Evolutionary conservation across 148 eudicot genomes (phyloP), one percentile per base, ranked within the genome.

Genomic region (Rhododendron molle): DNA sequence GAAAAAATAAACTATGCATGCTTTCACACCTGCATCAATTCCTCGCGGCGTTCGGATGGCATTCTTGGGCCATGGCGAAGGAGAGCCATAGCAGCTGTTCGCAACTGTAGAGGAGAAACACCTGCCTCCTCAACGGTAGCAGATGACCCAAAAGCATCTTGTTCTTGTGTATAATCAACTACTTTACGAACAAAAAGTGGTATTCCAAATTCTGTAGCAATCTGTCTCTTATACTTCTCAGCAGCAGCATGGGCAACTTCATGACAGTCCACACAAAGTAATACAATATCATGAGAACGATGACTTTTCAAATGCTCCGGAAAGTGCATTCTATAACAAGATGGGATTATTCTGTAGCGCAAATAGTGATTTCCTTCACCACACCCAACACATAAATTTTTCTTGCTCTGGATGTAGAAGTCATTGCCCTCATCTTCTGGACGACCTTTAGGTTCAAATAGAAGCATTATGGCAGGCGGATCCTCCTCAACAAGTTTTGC

Each of bases 301-400:
- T 97, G 99, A 84, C 99, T 97, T 91, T 97, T 97, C 87, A 97
- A 92, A 87, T 94, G 99, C 91, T 97, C 99, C 1, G 98, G 99
- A 83, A 97, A 97, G 92, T 97, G 98, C 88, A 97, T 86, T 90
- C 99, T 92, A 93, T 97, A 97, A 91, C 99, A 97, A 49, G 99
- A 97, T 12, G 99, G 99, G 78, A 97, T 97, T 82, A 97, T 94
- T 88, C 99, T 90, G 85, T 97, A 97, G 32, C 99, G 94, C 86
- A 95, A 81, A 87, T 97, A 97, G 93, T 97, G 99, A 85, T 92
- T 93, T 82, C 91, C 93, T 91, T 93, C 99, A 83, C 99, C 99
- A 89, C 99, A 95, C 54, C 99, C 91, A 72, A 97, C 99, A 88
- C 99, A 97, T 85, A 97, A 91, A 88, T 97, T 97, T 91, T 92